A percentile compares a stretch with the other conserved stretches of the same genome.
These are phyloP conservation scores for Mucuna pruriens DNA, from an alignment of 306 rosid genomes.

Conservation along the genomic window DNA sequence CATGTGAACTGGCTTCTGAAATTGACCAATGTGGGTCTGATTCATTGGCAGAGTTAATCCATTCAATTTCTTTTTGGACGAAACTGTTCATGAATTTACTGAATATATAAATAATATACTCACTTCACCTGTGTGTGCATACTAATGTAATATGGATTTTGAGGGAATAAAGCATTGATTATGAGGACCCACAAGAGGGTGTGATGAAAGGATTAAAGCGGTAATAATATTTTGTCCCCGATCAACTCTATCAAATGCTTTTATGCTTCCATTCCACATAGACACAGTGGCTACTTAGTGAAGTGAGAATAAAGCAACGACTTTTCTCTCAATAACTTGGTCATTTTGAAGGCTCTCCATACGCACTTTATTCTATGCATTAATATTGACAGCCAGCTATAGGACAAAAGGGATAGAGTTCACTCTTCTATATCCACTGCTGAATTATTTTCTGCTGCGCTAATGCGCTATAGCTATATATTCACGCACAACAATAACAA, in stretches of 20 bases:
- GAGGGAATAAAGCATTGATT: constrained; percentile 55
- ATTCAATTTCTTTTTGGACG: neutral
- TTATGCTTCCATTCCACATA: constrained; percentile 37
- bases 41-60: constrained; percentile 42
- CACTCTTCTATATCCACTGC: neutral
- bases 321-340: constrained; percentile 17
- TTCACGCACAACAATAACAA: neutral
- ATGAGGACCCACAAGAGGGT: constrained; percentile 52
- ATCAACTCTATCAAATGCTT: constrained; percentile 27
- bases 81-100: neutral
- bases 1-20: constrained; percentile 46
- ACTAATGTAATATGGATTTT: constrained; percentile 2
- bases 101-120: constrained; percentile 8
- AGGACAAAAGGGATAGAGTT: constrained; percentile 26
- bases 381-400: constrained; percentile 33
- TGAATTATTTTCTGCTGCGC: neutral
- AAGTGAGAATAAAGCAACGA: constrained; percentile 53
- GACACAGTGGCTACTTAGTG: constrained; percentile 24
- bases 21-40: constrained; percentile 44
- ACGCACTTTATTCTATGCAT: constrained; percentile 30
- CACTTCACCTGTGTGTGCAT: neutral
- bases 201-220: constrained; percentile 42
- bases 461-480: neutral
- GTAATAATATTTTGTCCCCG: constrained; percentile 26
- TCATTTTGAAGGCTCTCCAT: constrained; percentile 29